These are phyloP conservation scores for Aegilops longissima DNA, from an alignment of 176 grass and related monocot genomes.

Conservation along the genomic window DNA sequence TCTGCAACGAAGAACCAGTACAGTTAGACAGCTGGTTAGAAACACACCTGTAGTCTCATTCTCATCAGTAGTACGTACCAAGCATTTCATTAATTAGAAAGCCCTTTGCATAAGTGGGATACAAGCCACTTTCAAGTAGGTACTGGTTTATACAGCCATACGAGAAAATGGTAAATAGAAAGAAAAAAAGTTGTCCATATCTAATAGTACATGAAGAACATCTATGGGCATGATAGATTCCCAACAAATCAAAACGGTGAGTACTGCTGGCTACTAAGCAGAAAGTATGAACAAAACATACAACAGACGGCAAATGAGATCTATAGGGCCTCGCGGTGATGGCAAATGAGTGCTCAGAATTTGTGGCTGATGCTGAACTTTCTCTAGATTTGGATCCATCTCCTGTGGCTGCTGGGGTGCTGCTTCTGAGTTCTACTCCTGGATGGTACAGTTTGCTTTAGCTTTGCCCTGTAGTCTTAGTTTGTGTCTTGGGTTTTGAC, in stretches of 20 bases:
- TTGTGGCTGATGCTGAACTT: no score
- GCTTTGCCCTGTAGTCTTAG: no score
- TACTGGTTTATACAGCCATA: neutral
- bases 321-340: no score
- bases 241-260: neutral
- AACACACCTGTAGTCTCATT: slow-evolving; percentile 76
- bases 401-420: no score
- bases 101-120: neutral
- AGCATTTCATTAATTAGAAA: slow-evolving; percentile 22
- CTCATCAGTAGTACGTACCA: slow-evolving; percentile 76
- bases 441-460: no score
- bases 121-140: neutral
- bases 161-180: neutral
- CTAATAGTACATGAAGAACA: neutral
- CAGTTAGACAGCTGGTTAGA: neutral
- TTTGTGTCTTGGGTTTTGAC: no score
- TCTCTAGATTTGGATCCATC: no score
- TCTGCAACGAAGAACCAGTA: neutral
- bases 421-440: no score
- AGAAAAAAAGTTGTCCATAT: neutral
- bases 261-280: neutral
- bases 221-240: neutral
- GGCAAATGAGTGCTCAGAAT: no score
- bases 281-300: neutral
- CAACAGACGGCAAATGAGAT: no score